A percentile compares a stretch with the other conserved stretches of the same genome.
Conservation (phyloP, 176 grass and related monocot genomes). For the Oryza australiensis region DNA sequence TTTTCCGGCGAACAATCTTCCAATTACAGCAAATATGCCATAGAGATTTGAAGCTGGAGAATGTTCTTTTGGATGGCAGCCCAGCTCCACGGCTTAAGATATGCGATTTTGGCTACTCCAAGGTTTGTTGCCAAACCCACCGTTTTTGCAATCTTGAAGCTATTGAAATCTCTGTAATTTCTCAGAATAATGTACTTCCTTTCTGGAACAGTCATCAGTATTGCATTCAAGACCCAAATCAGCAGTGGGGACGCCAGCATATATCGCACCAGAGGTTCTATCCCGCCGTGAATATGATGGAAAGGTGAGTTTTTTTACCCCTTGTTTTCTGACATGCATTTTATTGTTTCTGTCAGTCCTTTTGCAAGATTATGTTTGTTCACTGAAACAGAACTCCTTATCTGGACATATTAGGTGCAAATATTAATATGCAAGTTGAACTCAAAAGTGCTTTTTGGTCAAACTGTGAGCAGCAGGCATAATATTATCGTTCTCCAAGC, state of each 20-base stretch:
- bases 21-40: conserved; percentile 90
- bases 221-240: conserved; percentile 89
- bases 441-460: background rate
- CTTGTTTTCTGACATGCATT: background rate
- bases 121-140: conserved; percentile 51
- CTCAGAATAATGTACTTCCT: conserved; percentile 3
- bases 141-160: background rate
- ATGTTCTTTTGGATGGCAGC: conserved; percentile 87
- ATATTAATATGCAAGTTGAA: conserved; percentile 10
- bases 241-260: conserved; percentile 86
- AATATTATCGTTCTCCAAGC: conserved; percentile 28
- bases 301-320: conserved; percentile 62
- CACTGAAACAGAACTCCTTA: conserved; percentile 12
- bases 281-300: conserved; percentile 77
- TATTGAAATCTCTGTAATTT: conserved; percentile 23
- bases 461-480: conserved; percentile 26
- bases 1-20: background rate
- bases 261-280: conserved; percentile 95
- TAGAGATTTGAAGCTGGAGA: conserved; percentile 95
- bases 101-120: conserved; percentile 95
- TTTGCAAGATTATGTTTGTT: conserved; percentile 25
- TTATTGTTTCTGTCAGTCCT: background rate
- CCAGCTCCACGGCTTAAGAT: conserved; percentile 90
- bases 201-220: conserved; percentile 73
- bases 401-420: conserved; percentile 24